Evolutionary conservation across 2,329 filamentous ascomycete species (phyloP).

Genomic region (Emmonsiellopsis sp.): DNA sequence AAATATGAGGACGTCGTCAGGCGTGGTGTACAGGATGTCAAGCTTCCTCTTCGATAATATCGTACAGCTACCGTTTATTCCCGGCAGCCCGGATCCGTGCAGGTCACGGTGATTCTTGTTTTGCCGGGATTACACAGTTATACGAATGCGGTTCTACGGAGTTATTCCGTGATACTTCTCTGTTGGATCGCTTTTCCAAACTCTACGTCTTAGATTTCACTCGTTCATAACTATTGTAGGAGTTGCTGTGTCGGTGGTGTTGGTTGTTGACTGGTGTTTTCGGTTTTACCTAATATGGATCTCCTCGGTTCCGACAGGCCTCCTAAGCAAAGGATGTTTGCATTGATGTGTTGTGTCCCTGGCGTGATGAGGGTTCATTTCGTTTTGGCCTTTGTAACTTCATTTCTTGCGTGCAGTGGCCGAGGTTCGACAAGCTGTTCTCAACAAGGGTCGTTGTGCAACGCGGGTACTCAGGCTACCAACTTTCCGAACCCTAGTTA

Average conservation of each 20-base stretch:
- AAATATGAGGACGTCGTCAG: constrained; percentile 64
- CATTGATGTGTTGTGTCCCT: too few species aligned
- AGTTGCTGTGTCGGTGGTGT: too few species aligned
- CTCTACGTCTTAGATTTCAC: not conserved
- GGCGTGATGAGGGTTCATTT: too few species aligned
- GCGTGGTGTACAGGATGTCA: constrained; percentile 65
- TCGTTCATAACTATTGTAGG: too few species aligned
- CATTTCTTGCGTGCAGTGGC: not conserved
- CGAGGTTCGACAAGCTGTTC: not conserved
- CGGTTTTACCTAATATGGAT: too few species aligned
- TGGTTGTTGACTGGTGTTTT: too few species aligned
- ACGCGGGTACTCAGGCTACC: not conserved
- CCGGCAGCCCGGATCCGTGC: constrained; percentile 3
- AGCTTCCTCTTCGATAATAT: constrained; percentile 57
- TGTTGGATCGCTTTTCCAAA: not conserved
- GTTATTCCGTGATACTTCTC: too few species aligned
- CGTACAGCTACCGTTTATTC: not conserved
- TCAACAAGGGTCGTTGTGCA: not conserved
- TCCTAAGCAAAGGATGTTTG: too few species aligned
- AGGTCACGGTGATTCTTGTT: constrained; percentile 5
- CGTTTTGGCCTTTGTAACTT: not conserved
- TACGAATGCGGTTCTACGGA: too few species aligned
- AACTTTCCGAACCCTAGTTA: not conserved
- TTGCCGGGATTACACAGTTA: not conserved
- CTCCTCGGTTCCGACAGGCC: too few species aligned